Base-by-base conservation (phyloP, 805 yeast species). In the Hyphopichia homilentoma region DNA sequence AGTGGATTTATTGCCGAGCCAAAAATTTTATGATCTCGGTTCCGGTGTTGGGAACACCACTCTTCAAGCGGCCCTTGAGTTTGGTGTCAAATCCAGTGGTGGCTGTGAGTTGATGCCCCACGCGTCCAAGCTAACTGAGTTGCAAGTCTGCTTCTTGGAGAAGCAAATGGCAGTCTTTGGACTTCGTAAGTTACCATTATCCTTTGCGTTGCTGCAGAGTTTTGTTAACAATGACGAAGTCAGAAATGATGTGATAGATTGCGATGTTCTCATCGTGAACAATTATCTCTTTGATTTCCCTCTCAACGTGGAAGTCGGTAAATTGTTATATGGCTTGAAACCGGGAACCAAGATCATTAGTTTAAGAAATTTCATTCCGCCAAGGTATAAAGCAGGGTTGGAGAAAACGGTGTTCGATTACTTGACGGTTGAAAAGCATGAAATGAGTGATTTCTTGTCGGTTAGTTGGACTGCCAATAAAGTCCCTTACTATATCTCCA, bases 31-130 rank as follows among this genome's bases (percentile, higher is more conserved):
- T 40, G 97, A 89, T 57, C 65, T 89, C 16, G 97, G 97, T 0
- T 86, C 95, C 0, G 97, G 97, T 11, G 96, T 89, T 11, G 97
- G 96, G 0, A 89, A 89, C 51, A 86, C 96, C 36, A 81, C 84
- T 0, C 70, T 88, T 25, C 96, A 88, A 54, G 94, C 96, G 0
- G 87, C 96, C 0, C 56, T 89, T 21, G 95, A 88, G 47, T 78
- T 75, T 52, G 95, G 96, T 2, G 83, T 88, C 39, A 68, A 68
- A 33, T 44, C 51, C 11, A 81, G 95, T 54, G 86, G 84, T 48
- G 97, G 97, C 1, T 85, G 90, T 57, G 97, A 89, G 52, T 74
- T 89, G 29, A 88, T 88, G 95, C 74, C 73, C 12, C 80, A 81
- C 43, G 95, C 96, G 0, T 81, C 89, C 7, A 62, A 66, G 5